phyloP scores from a whole-genome alignment of 352 stramenopile species.

The Phytophthora europaea region DNA sequence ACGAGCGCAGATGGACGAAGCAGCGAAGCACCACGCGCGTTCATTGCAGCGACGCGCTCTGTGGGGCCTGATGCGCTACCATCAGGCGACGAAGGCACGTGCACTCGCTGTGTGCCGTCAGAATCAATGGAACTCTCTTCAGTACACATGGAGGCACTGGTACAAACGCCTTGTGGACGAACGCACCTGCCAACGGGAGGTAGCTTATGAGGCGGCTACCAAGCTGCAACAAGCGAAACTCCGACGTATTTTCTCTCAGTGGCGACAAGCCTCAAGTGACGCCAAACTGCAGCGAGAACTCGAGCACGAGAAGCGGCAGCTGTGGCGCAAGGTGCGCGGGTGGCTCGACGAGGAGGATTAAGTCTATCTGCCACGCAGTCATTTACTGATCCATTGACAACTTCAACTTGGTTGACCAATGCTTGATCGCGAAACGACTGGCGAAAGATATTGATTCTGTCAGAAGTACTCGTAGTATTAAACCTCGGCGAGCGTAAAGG shows the following conservation, averaged over 20 bases:
- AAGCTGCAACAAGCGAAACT: conserved; percentile 29
- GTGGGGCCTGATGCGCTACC: conserved; percentile 21
- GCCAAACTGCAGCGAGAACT: conserved; percentile 37
- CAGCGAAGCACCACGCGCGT: conserved; percentile 29
- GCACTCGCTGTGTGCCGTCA: conserved; percentile 44
- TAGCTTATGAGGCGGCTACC: conserved; percentile 11
- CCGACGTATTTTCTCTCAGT: conserved; percentile 38
- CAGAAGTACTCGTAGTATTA: too few relatives aligned
- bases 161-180: conserved; percentile 17
- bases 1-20: conserved; percentile 30
- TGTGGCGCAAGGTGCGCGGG: conserved; percentile 70
- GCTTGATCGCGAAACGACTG: neutral
- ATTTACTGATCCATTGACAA: neutral
- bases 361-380: too few relatives aligned
- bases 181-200: conserved; percentile 21
- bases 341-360: conserved; percentile 60
- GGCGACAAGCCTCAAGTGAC: conserved; percentile 39
- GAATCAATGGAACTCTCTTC: conserved; percentile 44
- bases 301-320: conserved; percentile 57
- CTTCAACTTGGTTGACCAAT: conserved; percentile 8
- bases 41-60: conserved; percentile 29
- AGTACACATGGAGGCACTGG: conserved; percentile 42
- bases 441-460: too few relatives aligned
- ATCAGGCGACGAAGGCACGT: conserved; percentile 27
- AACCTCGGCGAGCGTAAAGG: neutral